phyloP scores from a whole-genome alignment of 139 green algal genomes.

The Coelastrella sp. region DNA sequence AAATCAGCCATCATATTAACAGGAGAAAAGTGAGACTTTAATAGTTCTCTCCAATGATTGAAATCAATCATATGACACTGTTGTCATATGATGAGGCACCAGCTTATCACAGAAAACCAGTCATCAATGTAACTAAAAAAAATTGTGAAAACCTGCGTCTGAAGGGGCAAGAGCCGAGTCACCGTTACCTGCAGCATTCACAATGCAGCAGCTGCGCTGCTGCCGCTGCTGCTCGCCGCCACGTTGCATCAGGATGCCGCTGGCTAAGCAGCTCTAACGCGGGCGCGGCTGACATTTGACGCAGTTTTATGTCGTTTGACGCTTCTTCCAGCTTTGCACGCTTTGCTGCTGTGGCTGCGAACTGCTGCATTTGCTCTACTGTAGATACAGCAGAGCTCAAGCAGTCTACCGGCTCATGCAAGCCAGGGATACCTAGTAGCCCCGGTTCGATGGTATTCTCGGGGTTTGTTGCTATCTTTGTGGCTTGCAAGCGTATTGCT shows the following conservation, averaged over 20 bases:
- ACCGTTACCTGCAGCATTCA: not conserved
- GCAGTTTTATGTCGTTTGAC: not conserved
- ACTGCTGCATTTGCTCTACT: not conserved
- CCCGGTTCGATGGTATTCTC: too few relatives aligned
- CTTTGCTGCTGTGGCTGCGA: not conserved
- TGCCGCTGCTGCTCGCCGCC: not conserved
- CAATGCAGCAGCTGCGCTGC: not conserved
- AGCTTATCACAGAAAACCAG: too few relatives aligned
- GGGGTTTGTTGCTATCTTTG: too few relatives aligned
- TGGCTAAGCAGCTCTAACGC: constrained; percentile 6
- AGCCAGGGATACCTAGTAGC: not conserved
- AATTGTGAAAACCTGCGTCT: not conserved
- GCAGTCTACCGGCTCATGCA: not conserved
- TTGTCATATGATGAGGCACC: too few relatives aligned
- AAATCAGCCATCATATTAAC: too few relatives aligned
- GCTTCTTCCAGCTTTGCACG: not conserved
- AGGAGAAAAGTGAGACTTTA: too few relatives aligned
- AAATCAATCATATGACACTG: too few relatives aligned
- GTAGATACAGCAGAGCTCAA: not conserved
- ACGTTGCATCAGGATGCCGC: not conserved
- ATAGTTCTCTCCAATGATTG: too few relatives aligned
- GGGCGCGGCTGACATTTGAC: not conserved
- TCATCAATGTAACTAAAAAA: too few relatives aligned
- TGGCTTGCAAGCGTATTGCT: too few relatives aligned
- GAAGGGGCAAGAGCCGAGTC: not conserved